Base-by-base conservation (phyloP, 192 early-diverging fungal species). In the Backusella tuberculispora region DNA sequence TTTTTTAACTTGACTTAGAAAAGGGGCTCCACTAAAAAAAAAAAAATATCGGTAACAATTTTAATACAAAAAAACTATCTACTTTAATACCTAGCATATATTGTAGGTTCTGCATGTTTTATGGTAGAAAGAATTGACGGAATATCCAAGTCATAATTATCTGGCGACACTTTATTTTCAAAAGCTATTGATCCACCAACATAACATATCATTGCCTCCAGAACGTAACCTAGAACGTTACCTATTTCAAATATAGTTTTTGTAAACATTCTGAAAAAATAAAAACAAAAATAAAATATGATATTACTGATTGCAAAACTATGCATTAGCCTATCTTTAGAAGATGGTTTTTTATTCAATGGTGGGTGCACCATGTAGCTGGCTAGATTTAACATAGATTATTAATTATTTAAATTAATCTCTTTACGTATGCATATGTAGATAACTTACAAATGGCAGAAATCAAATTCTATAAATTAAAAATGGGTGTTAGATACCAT, bases 81-180 rank as follows among this genome's bases (percentile, higher is more conserved):
- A 7, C 40, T 38, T 37, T n/a, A 43, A 43, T 71, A 85, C 84
- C 78, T 81, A 69, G 81, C 84, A 72, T 96, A 95, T 38, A 95
- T 66, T 14, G 92, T 95, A 5, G 96, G 96, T 40, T 84, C 73
- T 44, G 95, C 87, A n/a, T 84, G 68, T 69, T 85, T 84, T 69
- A 95, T 80, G 76, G 95, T 92, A 34, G 94, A 90, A 29, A 96
- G 80, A 37, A 96, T 74, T 17, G 86, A 83, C 47, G 88, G 76
- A 15, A 87, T 83, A 76, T 89, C 78, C 40, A 67, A 67, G 19
- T 67, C 41, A 21, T 43, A 67, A 26, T 84, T 84, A 5, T 66
- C 50, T 1, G 63, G 48, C 24, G 42, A 48, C 13, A 72, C 70
- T 19, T 71, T 64, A 48, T 65, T 42, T 69, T 76, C 93, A 82